Evolutionary conservation across 176 grass and related monocot genomes (phyloP).

Genomic region (Oryza longistaminata): DNA sequence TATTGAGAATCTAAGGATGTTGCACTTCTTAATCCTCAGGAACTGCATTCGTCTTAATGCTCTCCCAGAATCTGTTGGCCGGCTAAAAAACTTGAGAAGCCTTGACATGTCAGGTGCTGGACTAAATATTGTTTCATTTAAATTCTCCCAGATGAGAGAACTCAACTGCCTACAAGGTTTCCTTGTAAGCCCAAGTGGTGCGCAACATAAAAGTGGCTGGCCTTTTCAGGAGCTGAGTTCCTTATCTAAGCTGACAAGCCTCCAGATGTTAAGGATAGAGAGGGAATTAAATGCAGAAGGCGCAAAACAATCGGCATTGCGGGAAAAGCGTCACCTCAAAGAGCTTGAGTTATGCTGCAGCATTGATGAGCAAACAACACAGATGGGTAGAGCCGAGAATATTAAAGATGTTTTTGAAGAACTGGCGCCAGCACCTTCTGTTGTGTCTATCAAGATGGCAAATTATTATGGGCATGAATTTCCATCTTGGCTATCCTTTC

Average conservation of each 20-base stretch:
- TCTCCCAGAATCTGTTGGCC: slow-evolving; percentile 42
- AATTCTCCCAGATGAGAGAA: slow-evolving; percentile 34
- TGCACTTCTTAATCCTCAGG: slow-evolving; percentile 59
- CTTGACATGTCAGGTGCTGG: slow-evolving; percentile 54
- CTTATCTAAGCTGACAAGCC: slow-evolving; percentile 47
- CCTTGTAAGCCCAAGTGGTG: slow-evolving; percentile 25
- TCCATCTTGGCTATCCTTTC: slow-evolving; percentile 47
- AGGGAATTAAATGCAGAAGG: slow-evolving; percentile 13
- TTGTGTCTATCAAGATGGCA: slow-evolving; percentile 47
- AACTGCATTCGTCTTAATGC: slow-evolving; percentile 38
- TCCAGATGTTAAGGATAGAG: slow-evolving; percentile 48
- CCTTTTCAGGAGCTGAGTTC: slow-evolving; percentile 42
- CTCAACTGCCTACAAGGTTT: slow-evolving; percentile 58
- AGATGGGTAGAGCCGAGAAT: slow-evolving; percentile 19
- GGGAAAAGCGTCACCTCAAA: slow-evolving; percentile 43
- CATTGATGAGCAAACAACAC: background rate
- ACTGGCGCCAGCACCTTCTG: slow-evolving; percentile 43
- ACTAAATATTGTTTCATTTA: slow-evolving; percentile 43
- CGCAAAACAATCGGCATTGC: slow-evolving; percentile 29
- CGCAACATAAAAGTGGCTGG: slow-evolving; percentile 38
- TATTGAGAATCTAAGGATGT: slow-evolving; percentile 49
- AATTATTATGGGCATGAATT: slow-evolving; percentile 51
- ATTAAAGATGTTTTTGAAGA: slow-evolving; percentile 46
- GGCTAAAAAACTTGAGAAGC: slow-evolving; percentile 51
- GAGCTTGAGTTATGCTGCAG: slow-evolving; percentile 47